Base-by-base conservation (phyloP, 345 rosid genomes). In the Eucalyptus tenuipes region DNA sequence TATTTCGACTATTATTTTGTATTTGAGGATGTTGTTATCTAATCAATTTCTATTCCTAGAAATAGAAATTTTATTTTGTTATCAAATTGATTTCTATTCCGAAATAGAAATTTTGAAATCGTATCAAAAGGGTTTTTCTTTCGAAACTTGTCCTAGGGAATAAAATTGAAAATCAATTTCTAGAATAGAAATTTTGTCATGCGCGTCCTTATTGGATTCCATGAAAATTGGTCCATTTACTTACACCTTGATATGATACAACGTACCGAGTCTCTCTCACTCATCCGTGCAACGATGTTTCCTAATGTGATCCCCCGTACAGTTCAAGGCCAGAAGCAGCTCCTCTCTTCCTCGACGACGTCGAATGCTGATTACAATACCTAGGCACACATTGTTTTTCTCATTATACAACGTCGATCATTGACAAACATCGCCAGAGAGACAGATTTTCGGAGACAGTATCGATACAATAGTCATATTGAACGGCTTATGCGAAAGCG, bases 51-150 rank as follows among this genome's bases (percentile, higher is more conserved):
- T 6, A 7, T 50, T 50, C 20, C 8, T 50, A 50, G 2, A 50
- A 50, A 50, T 16, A 50, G 0, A 50, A 50, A 16, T 50, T 50
- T 50, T 17, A 50, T 50, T 17, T 0, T 18, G 3, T 50, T 50
- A 50, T 17, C 2, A 17, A 50, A 50, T 0, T 4, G 17, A 50
- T 17, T 50, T 50, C 4, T 50, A 0, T 50, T 50, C 0, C 0
- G 0, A 50, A 50, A 17, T 17, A 50, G 1, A 49, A 50, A 50
- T 17, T 6, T 50, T 17, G 4, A 50, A 9, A 9, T 50, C 3
- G 1, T 50, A 50, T 7, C 9, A 50, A 50, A 50, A 0, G 2
- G 0, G 22, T 50, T 50, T 50, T 4, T 50, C 17, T 50, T 50
- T 0, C 17, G 9, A 50, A 50, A 50, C 9, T 50, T 50, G 4